These are phyloP conservation scores for Penicillium vulpinum DNA, from an alignment of 2,329 filamentous ascomycete genomes.

Conservation along the genomic window DNA sequence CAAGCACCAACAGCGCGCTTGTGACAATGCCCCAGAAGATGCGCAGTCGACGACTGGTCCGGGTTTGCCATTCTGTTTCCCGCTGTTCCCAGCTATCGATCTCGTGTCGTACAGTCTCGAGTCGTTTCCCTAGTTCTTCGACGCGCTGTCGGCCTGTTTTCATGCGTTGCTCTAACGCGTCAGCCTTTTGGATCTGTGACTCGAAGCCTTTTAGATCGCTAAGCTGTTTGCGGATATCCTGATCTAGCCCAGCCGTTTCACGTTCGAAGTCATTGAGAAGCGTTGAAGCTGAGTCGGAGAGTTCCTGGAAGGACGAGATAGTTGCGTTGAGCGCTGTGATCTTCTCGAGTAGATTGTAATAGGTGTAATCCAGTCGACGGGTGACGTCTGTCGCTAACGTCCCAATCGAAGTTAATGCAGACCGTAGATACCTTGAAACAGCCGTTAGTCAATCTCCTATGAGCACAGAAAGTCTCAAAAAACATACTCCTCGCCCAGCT, in stretches of 20 bases:
- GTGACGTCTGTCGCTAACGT: conserved; percentile 46
- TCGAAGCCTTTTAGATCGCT: conserved; percentile 41
- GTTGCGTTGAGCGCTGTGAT: conserved; percentile 42
- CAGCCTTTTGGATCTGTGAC: conserved; percentile 39
- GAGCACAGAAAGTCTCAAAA: neutral
- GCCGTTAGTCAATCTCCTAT: neutral
- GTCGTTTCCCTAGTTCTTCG: conserved; percentile 37
- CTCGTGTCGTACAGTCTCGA: conserved; percentile 40
- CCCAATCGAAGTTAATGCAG: conserved; percentile 38
- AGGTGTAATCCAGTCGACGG: conserved; percentile 49
- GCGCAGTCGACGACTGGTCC: conserved; percentile 39
- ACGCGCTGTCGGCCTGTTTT: conserved; percentile 36
- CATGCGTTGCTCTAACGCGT: conserved; percentile 43
- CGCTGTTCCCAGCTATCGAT: conserved; percentile 46
- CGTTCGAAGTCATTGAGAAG: conserved; percentile 42
- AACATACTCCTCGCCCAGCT: conserved; percentile 70
- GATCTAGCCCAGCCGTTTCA: conserved; percentile 37
- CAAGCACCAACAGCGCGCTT: conserved; percentile 28
- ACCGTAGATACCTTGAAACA: conserved; percentile 33
- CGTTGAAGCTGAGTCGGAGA: conserved; percentile 38
- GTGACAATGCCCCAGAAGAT: conserved; percentile 39
- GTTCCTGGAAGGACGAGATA: conserved; percentile 44
- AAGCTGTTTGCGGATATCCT: conserved; percentile 41
- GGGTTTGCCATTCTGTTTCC: conserved; percentile 45
- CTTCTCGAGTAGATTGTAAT: conserved; percentile 50